Evolutionary conservation across 108 stramenopile species (phyloP), one percentile per base, ranked within the genome.

Genomic region (Pinguiococcus pyrenoidosus): DNA sequence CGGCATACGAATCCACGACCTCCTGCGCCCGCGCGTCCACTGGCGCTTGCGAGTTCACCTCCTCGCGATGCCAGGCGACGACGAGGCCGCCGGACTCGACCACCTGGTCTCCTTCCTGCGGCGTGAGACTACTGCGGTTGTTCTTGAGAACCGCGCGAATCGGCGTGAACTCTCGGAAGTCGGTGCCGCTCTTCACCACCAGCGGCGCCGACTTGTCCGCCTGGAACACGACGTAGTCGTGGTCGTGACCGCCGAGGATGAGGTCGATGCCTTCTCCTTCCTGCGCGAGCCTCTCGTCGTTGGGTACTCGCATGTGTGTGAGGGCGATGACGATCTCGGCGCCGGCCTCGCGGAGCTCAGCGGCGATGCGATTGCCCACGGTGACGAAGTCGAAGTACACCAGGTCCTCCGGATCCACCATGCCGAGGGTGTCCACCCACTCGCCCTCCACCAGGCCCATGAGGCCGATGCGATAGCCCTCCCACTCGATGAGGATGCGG

Each of bases 231-330:
- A 64, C 68, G 24, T 65, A 73, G 42, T 68, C 64, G 49, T 76
- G 75, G 37, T 76, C 75, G 44, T 76, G 75, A 2, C 75, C 75
- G 2, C 66, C 75, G 1, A 71, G 49, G 29, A 76, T 46, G 24
- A 76, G 55, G 39, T 72, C 75, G 0, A 76, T 41, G 2, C 43
- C 48, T 3, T 35, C 70, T 3, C 52, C 54, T 37, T 71, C 59
- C 25, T 36, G 29, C 14, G 69, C 74, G 2, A 76, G 53, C 0
- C 26, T 35, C 30, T 52, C 54, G 44, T 76, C 75, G 44, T 64
- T 76, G 37, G 64, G 64, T 57, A 69, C 46, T 30, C 71, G 55
- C 75, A 76, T 76, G 46, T 76, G 75, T 9, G 70, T 66, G 16
- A 51, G 40, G 4, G 50, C 50, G 34, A 54, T 44, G 25, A 56